These are phyloP conservation scores for Colletotrichum plurivorum DNA, from an alignment of 2,329 filamentous ascomycete genomes.

Conservation along the genomic window DNA sequence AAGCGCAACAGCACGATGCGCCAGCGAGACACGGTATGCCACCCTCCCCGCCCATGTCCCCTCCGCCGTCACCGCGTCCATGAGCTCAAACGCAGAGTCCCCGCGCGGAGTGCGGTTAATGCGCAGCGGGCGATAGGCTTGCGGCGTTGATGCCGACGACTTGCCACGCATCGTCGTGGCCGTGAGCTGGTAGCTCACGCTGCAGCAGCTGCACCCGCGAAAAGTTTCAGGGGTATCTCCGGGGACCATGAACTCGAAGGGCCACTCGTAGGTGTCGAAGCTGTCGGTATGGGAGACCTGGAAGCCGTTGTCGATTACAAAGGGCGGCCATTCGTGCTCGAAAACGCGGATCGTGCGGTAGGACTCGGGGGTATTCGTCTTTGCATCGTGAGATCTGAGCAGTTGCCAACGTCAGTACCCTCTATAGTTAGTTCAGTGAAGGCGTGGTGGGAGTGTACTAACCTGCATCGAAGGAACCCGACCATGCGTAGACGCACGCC, in stretches of 20 bases:
- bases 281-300: no score
- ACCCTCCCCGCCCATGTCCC: conserved; percentile 15
- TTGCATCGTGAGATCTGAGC: background rate
- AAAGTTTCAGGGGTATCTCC: conserved; percentile 20
- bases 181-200: conserved; percentile 28
- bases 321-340: conserved; percentile 21
- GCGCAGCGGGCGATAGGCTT: conserved; percentile 6
- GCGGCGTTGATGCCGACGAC: background rate
- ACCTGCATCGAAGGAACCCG: conserved; percentile 21
- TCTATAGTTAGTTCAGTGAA: background rate
- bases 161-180: conserved; percentile 19
- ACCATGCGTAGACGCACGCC: conserved; percentile 10
- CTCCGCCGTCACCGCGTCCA: conserved; percentile 27
- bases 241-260: conserved; percentile 13
- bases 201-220: conserved; percentile 22
- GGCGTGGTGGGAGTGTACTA: background rate
- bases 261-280: conserved; percentile 21
- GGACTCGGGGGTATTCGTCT: background rate
- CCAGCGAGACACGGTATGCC: conserved; percentile 10
- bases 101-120: conserved; percentile 18
- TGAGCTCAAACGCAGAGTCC: conserved; percentile 25
- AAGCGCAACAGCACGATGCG: conserved; percentile 27
- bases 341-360: conserved; percentile 6
- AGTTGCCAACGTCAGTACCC: background rate
- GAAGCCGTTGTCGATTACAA: conserved; percentile 5